These are phyloP conservation scores for Neurospora tetrasperma DNA, from an alignment of 495 filamentous ascomycete species.

Conservation along the genomic window DNA sequence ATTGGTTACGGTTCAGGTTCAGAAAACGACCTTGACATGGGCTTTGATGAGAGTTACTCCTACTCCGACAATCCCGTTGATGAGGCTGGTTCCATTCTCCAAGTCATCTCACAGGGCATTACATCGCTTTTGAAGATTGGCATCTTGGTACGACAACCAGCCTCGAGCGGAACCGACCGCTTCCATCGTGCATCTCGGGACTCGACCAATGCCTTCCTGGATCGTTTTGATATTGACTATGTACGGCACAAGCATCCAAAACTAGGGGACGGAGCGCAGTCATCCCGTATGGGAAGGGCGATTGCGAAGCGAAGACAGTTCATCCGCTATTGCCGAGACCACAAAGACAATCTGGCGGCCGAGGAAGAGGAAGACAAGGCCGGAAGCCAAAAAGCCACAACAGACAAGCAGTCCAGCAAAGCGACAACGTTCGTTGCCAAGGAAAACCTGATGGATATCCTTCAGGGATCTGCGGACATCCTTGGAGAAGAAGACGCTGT, in stretches of 20 bases:
- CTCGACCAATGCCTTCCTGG: not conserved
- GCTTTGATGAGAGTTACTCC: not conserved
- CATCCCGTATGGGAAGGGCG: conserved; percentile 16
- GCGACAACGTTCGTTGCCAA: conserved; percentile 3
- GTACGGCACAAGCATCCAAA: conserved; percentile 3
- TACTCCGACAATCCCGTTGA: not conserved
- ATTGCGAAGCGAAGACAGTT: conserved; percentile 25
- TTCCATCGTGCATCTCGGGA: not conserved
- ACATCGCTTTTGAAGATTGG: not conserved
- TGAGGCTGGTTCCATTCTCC: not conserved
- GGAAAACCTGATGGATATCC: not conserved
- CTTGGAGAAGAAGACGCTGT: not conserved
- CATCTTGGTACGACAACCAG: not conserved
- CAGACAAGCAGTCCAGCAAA: conserved; percentile 6
- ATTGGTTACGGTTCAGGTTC: not conserved
- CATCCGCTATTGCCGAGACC: conserved; percentile 24
- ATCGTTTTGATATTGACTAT: conserved; percentile 1
- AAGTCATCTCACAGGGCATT: not conserved
- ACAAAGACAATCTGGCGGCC: conserved; percentile 6
- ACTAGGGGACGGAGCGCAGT: not conserved
- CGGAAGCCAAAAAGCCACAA: not conserved
- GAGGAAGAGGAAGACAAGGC: not conserved
- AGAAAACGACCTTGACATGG: not conserved
- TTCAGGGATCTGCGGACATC: not conserved
- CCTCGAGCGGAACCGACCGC: not conserved